Percentiles rank a stretch among this genome's conserved stretches.
Conservation (phyloP, 257 asterid genomes). For the Solanum arcanum region DNA sequence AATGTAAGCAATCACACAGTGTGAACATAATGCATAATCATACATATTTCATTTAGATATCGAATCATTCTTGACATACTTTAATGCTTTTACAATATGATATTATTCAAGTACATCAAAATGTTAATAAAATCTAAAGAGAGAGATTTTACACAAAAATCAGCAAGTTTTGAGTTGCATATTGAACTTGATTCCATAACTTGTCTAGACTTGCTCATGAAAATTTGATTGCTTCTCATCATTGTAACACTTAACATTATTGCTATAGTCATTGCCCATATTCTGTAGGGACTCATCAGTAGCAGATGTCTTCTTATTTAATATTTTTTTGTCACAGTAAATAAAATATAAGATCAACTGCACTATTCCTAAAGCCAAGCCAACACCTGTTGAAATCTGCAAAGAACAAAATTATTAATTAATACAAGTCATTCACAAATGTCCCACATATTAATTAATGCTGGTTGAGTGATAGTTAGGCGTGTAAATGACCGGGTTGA, state of each 20-base stretch:
- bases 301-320: not conserved
- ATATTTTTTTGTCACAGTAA: constrained; percentile 43
- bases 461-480: no score
- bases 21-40: constrained; percentile 6
- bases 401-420: not conserved
- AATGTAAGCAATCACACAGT: not conserved
- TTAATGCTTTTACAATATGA: not conserved
- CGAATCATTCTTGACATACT: not conserved
- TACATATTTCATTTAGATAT: not conserved
- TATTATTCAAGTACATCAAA: not conserved
- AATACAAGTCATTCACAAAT: not conserved
- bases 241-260: constrained; percentile 7
- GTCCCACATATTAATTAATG: not conserved
- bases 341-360: constrained; percentile 61
- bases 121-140: not conserved
- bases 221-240: constrained; percentile 9
- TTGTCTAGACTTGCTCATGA: constrained; percentile 1
- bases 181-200: not conserved
- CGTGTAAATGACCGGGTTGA: no score
- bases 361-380: constrained; percentile 55
- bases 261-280: constrained; percentile 1
- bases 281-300: not conserved
- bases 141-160: not conserved
- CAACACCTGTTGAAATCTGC: constrained; percentile 78
- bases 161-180: not conserved